Evolutionary conservation across 2,329 filamentous ascomycete species (phyloP).

Genomic region (Scedosporium apiospermum): DNA sequence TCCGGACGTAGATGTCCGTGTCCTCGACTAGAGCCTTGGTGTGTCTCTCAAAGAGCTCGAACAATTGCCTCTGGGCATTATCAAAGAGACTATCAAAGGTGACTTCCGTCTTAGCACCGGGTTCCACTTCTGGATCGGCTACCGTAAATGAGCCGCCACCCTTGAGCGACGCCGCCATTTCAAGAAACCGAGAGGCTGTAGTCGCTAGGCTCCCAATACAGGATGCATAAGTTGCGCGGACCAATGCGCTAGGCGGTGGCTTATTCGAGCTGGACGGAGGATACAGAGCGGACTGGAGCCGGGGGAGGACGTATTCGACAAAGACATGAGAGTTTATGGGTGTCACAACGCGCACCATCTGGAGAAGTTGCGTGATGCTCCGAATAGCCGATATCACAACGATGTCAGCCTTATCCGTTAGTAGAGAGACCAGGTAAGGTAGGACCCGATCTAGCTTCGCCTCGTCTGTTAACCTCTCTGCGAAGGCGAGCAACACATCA

Average conservation of each 20-base stretch:
- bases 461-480: conserved; percentile 86
- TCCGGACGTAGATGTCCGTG: conserved; percentile 70
- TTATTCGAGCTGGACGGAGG: conserved; percentile 16
- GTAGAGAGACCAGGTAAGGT: conserved; percentile 75
- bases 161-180: conserved; percentile 80
- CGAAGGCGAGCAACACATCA: conserved; percentile 84
- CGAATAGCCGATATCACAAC: conserved; percentile 80
- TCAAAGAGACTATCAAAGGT: conserved; percentile 81
- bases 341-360: conserved; percentile 81
- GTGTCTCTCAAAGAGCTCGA: conserved; percentile 76
- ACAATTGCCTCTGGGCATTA: conserved; percentile 70
- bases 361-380: conserved; percentile 79
- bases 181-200: conserved; percentile 75
- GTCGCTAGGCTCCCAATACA: conserved; percentile 83
- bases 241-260: conserved; percentile 52
- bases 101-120: conserved; percentile 54
- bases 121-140: conserved; percentile 70
- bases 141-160: conserved; percentile 74
- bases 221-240: conserved; percentile 86
- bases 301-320: conserved; percentile 57
- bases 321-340: conserved; percentile 62
- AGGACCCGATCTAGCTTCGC: conserved; percentile 89
- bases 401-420: conserved; percentile 73
- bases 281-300: conserved; percentile 46
- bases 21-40: conserved; percentile 88